A percentile compares a stretch with the other conserved stretches of the same genome.
phyloP scores from a whole-genome alignment of 441 rosid genomes.

The Adansonia gregorii region DNA sequence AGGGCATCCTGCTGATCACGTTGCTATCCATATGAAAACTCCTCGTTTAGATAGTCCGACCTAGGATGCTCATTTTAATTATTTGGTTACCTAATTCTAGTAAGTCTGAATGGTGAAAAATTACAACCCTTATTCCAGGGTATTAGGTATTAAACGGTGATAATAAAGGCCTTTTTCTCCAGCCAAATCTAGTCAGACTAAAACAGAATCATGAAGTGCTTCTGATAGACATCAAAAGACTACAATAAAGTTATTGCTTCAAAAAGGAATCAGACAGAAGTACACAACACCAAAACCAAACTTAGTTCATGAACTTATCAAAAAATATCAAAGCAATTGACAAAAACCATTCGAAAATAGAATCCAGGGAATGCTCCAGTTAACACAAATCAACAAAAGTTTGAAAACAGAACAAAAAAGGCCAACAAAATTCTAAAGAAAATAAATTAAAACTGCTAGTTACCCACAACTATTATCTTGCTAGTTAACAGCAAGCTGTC shows the following conservation, averaged over 20 bases:
- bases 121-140: too few species aligned
- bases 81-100: too few species aligned
- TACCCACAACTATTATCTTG: conserved; percentile 2
- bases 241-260: not conserved
- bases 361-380: not conserved
- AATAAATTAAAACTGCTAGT: conserved; percentile 18
- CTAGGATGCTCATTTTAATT: too few species aligned
- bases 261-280: not conserved
- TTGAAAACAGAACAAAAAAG: conserved; percentile 16
- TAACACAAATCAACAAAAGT: not conserved
- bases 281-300: not conserved
- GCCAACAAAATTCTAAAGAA: conserved; percentile 8
- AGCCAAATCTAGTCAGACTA: too few species aligned
- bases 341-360: conserved; percentile 6
- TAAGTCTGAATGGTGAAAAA: too few species aligned
- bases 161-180: too few species aligned
- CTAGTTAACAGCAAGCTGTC: conserved; percentile 53
- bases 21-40: too few species aligned
- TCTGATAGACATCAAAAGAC: not conserved
- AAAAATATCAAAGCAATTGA: not conserved
- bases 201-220: not conserved
- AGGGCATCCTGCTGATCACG: too few species aligned
- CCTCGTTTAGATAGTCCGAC: too few species aligned
- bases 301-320: conserved; percentile 8
- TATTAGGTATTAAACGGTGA: too few species aligned